Evolutionary conservation across 441 rosid species (phyloP), one percentile per base, ranked within the genome.

Genomic region (Populus tomentosa): DNA sequence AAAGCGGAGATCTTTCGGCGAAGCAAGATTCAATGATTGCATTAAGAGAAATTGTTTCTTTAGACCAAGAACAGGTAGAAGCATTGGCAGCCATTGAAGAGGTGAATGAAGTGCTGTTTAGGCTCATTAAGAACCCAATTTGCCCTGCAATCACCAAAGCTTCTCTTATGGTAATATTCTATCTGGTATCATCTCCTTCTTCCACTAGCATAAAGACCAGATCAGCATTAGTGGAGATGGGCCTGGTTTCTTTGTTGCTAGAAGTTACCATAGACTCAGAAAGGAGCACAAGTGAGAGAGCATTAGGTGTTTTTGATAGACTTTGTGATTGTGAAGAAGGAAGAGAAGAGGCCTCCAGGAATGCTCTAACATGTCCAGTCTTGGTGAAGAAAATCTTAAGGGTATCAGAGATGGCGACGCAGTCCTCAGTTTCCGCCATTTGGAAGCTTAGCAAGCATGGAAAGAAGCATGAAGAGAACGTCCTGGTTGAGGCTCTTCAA

Each of bases 381-480:
- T 30, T 90, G 18, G 90, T 90, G 50, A 88, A 88, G 84, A 90
- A 88, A 74, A 76, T 90, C 5, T 63, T 87, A 50, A 68, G 90
- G 7, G 87, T 88, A 1, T 80, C 93, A 2, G 81, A 59, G 3
- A 6, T 82, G 65, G 87, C 90, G 0, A 85, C 88, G 0, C 83
- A 80, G 46, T 85, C 78, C 30, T 84, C 91, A 0, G 88, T 90
- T 56, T 88, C 88, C 0, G 13, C 77, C 2, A 77, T 90, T 5
- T 88, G 87, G 90, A 86, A 82, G 74, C 84, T 90, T 0, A 70
- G 78, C 76, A 90, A 77, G 63, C 11, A 70, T n/a, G 87, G 69
- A 33, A 79, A 66, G 61, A 56, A 78, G 10, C 30, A 80, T 42
- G 83, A 81, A 59, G 86, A 71, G 69, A 53, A n/a, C 7, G 62